Conservation (phyloP, 805 yeast species). For the Saccharomycopsis lassenensis region DNA sequence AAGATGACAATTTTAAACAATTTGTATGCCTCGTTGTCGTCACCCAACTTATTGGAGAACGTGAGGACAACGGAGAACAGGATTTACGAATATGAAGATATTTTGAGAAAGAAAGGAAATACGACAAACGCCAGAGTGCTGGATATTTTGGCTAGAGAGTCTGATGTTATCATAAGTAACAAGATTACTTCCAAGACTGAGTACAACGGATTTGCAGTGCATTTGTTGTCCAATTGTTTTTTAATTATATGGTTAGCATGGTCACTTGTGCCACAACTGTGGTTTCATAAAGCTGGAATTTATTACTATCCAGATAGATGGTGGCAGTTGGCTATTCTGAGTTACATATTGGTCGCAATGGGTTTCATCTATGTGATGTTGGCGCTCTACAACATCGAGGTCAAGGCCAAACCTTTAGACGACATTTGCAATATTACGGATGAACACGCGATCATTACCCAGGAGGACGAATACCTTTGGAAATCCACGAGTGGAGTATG, state of each 20-base stretch:
- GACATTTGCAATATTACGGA: constrained; percentile 62
- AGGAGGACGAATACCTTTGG: constrained; percentile 32
- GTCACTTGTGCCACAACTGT: constrained; percentile 60
- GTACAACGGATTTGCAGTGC: constrained; percentile 80
- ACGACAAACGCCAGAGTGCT: constrained; percentile 22
- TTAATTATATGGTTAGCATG: constrained; percentile 53
- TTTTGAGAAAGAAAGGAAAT: constrained; percentile 7
- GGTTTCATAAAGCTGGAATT: constrained; percentile 42
- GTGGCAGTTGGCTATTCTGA: constrained; percentile 82
- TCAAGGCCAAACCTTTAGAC: constrained; percentile 47
- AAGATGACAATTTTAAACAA: constrained; percentile 12
- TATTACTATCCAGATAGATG: constrained; percentile 78
- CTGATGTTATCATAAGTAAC: constrained; percentile 53
- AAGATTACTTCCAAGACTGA: constrained; percentile 53
- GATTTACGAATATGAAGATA: constrained; percentile 17
- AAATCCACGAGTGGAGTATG: constrained; percentile 72
- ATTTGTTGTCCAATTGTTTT: constrained; percentile 51
- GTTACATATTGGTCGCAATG: constrained; percentile 60
- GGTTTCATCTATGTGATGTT: constrained; percentile 61
- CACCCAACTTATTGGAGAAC: constrained; percentile 12
- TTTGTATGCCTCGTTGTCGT: constrained; percentile 16
- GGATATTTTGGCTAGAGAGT: constrained; percentile 51
- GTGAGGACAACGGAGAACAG: not conserved
- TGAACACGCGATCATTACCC: constrained; percentile 34
- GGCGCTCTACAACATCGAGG: constrained; percentile 66